phyloP scores from a whole-genome alignment of 2,329 filamentous ascomycete species.

The Paraphaeosphaeria minitans region DNA sequence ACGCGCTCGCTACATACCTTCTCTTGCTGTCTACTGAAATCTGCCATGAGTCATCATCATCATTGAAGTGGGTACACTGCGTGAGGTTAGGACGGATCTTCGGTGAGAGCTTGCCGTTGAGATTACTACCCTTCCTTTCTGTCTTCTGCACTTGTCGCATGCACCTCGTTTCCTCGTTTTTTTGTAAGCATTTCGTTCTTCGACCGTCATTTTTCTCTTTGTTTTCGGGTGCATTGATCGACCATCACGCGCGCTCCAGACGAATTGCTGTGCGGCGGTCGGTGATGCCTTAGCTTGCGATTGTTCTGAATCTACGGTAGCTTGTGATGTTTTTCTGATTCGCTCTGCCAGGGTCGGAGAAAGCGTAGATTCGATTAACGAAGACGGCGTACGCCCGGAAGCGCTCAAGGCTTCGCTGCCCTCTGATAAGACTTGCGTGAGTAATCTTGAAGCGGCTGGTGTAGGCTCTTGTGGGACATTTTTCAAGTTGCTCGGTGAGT shows the following conservation, averaged over 20 bases:
- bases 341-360: constrained; percentile 9
- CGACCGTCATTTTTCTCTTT: constrained; percentile 33
- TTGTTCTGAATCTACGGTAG: constrained; percentile 1
- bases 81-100: not conserved
- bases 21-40: not conserved
- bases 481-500: not conserved
- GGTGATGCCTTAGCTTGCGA: not conserved
- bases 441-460: constrained; percentile 4
- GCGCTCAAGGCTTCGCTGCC: constrained; percentile 6
- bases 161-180: constrained; percentile 34
- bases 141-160: constrained; percentile 31
- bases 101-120: not conserved
- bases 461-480: not conserved
- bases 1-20: not conserved
- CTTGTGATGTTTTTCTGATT: not conserved
- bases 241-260: constrained; percentile 32
- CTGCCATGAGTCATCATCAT: not conserved
- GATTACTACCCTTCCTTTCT: constrained; percentile 32
- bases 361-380: constrained; percentile 1
- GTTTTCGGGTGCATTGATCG: constrained; percentile 26
- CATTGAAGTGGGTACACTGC: constrained; percentile 21
- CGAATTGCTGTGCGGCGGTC: constrained; percentile 24
- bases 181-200: constrained; percentile 33
- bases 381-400: constrained; percentile 13
- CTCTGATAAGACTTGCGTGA: not conserved